Evolutionary conservation across 768 basidiomycete species (phyloP).

Genomic region (Wakefieldia striispora): DNA sequence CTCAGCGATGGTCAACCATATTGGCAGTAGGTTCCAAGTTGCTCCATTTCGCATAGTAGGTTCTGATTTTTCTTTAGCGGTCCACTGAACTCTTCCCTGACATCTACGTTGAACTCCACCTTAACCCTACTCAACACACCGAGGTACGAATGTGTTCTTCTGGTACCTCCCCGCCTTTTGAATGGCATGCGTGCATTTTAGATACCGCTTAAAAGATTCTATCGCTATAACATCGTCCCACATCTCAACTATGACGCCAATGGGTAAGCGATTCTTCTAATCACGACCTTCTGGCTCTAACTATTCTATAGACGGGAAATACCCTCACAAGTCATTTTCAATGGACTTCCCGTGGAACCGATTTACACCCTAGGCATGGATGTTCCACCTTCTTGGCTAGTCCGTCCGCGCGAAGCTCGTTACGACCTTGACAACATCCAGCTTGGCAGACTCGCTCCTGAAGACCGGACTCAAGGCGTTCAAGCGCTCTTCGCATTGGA

Average conservation of each 20-base stretch:
- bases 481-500: slow-evolving; percentile 86
- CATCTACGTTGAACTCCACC: slow-evolving; percentile 69
- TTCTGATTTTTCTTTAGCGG: slow-evolving; percentile 10
- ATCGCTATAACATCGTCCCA: slow-evolving; percentile 69
- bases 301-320: slow-evolving; percentile 50
- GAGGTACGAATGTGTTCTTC: slow-evolving; percentile 51
- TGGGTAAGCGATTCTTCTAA: slow-evolving; percentile 46
- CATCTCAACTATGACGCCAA: slow-evolving; percentile 59
- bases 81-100: slow-evolving; percentile 50
- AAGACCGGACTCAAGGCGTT: slow-evolving; percentile 52
- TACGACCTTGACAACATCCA: slow-evolving; percentile 98
- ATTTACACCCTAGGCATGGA: slow-evolving; percentile 96
- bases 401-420: slow-evolving; percentile 80
- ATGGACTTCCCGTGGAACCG: slow-evolving; percentile 74
- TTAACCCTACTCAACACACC: slow-evolving; percentile 64
- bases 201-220: slow-evolving; percentile 92
- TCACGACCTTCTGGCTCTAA: slow-evolving; percentile 1
- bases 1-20: slow-evolving; percentile 84
- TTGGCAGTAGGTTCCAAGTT: slow-evolving; percentile 52
- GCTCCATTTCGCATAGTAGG: background rate
- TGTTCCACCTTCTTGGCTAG: slow-evolving; percentile 88
- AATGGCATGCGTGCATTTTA: slow-evolving; percentile 27
- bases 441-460: slow-evolving; percentile 58
- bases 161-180: background rate
- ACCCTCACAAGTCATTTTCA: slow-evolving; percentile 59